phyloP scores from a whole-genome alignment of 1,284 basidiomycete species.

The Meira nashicola region DNA sequence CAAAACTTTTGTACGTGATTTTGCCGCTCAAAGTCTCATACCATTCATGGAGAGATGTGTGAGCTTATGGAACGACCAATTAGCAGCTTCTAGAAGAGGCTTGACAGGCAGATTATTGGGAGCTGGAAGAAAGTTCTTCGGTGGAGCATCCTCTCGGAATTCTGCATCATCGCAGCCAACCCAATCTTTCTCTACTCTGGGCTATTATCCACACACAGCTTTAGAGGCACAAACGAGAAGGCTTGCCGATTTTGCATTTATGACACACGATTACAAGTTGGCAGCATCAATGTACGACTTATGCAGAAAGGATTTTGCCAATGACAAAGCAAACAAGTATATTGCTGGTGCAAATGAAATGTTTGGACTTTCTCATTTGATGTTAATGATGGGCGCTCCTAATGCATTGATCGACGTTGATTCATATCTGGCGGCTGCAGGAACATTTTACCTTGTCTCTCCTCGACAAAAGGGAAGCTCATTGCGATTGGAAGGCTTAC shows the following conservation, averaged over 20 bases:
- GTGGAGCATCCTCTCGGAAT: conserved; percentile 15
- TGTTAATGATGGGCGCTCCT: conserved; percentile 28
- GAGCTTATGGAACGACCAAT: conserved; percentile 89
- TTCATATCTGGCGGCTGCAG: conserved; percentile 31
- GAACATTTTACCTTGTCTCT: conserved; percentile 7
- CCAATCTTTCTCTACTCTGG: conserved; percentile 2
- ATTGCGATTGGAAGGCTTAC: conserved; percentile 24
- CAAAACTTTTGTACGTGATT: conserved; percentile 78
- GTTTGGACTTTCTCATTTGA: conserved; percentile 41
- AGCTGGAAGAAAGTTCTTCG: conserved; percentile 57
- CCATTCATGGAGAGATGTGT: conserved; percentile 96
- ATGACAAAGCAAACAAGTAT: conserved; percentile 42
- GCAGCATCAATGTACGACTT: conserved; percentile 81
- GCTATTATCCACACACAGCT: conserved; percentile 55
- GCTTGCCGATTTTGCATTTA: conserved; percentile 92
- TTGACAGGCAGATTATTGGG: conserved; percentile 72
- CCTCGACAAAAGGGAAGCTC: conserved; percentile 1
- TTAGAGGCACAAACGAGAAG: conserved; percentile 59
- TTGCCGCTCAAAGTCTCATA: conserved; percentile 80
- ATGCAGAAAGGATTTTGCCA: conserved; percentile 57
- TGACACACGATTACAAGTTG: conserved; percentile 81
- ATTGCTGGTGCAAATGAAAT: conserved; percentile 46
- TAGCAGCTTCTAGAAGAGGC: conserved; percentile 73
- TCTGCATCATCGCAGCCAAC: not conserved
- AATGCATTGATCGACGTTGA: conserved; percentile 35